Percentiles rank a stretch among this genome's conserved stretches.
Conservation (phyloP, 2,329 filamentous ascomycete species). For the Cladosporium sphaerospermum region DNA sequence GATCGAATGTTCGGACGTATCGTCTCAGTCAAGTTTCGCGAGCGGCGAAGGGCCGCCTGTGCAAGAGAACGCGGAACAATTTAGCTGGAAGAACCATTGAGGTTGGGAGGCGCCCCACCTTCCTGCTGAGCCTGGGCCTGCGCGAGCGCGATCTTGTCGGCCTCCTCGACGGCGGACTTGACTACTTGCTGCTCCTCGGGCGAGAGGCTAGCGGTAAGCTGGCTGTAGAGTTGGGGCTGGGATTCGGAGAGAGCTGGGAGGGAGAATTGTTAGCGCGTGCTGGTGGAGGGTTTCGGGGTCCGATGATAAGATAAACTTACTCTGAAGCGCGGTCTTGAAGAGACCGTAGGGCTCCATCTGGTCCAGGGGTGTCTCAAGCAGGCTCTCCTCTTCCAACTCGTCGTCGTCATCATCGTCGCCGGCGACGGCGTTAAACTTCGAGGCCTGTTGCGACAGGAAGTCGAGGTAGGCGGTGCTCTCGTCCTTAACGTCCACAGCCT, state of each 20-base stretch:
- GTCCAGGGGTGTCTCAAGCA: conserved; percentile 90
- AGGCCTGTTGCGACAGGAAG: conserved; percentile 78
- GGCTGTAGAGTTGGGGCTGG: conserved; percentile 81
- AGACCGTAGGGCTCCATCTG: conserved; percentile 90
- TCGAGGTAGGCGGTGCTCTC: conserved; percentile 93
- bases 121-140: conserved; percentile 11
- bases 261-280: conserved; percentile 24
- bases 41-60: not conserved
- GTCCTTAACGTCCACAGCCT: conserved; percentile 66
- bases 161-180: conserved; percentile 69
- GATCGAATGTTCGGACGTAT: not conserved
- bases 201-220: conserved; percentile 69
- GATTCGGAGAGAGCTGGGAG: conserved; percentile 74
- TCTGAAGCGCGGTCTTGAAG: conserved; percentile 74
- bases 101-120: conserved; percentile 7
- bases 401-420: conserved; percentile 67
- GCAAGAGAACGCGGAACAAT: not conserved
- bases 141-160: conserved; percentile 46
- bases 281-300: not conserved
- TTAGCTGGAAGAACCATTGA: conserved; percentile 9
- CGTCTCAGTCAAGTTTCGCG: conserved; percentile 11
- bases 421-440: conserved; percentile 46
- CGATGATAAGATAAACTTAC: conserved; percentile 50
- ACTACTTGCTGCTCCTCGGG: conserved; percentile 76
- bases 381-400: conserved; percentile 82